Percentiles rank a stretch among this genome's conserved stretches.
Conservation (phyloP, 108 stramenopile species). For the Conticribra guillardii region DNA sequence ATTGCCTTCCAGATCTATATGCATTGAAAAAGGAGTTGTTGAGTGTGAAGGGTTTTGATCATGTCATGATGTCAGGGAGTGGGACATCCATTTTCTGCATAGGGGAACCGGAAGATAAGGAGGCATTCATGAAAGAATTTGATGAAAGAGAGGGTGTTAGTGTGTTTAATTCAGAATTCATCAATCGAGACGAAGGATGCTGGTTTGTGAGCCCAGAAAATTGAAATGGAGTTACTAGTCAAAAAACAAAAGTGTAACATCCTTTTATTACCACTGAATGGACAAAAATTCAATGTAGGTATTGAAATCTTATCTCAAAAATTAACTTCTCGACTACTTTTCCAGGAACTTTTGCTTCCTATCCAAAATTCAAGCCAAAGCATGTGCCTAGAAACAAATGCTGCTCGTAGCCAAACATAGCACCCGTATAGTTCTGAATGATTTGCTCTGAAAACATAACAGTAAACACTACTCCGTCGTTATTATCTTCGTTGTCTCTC, state of each 20-base stretch:
- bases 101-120: slow-evolving; percentile 70
- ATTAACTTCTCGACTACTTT: too few relatives aligned
- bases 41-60: slow-evolving; percentile 70
- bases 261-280: too few relatives aligned
- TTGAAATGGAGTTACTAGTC: too few relatives aligned
- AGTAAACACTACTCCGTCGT: slow-evolving; percentile 20
- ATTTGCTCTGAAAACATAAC: slow-evolving; percentile 27
- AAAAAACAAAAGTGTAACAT: too few relatives aligned
- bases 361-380: slow-evolving; percentile 17
- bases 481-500: slow-evolving; percentile 7
- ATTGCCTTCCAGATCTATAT: slow-evolving; percentile 68
- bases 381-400: slow-evolving; percentile 43
- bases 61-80: slow-evolving; percentile 88
- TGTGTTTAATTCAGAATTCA: slow-evolving; percentile 76
- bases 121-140: slow-evolving; percentile 64
- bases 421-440: slow-evolving; percentile 37
- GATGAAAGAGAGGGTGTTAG: slow-evolving; percentile 57
- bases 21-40: slow-evolving; percentile 66
- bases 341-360: not conserved
- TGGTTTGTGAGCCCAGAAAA: slow-evolving; percentile 41
- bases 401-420: not conserved
- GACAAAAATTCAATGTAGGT: too few relatives aligned
- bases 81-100: slow-evolving; percentile 88
- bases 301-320: too few relatives aligned
- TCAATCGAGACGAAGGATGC: slow-evolving; percentile 36